These are phyloP conservation scores for Neonectria neomacrospora DNA, from an alignment of 2,329 filamentous ascomycete species.

Conservation along the genomic window DNA sequence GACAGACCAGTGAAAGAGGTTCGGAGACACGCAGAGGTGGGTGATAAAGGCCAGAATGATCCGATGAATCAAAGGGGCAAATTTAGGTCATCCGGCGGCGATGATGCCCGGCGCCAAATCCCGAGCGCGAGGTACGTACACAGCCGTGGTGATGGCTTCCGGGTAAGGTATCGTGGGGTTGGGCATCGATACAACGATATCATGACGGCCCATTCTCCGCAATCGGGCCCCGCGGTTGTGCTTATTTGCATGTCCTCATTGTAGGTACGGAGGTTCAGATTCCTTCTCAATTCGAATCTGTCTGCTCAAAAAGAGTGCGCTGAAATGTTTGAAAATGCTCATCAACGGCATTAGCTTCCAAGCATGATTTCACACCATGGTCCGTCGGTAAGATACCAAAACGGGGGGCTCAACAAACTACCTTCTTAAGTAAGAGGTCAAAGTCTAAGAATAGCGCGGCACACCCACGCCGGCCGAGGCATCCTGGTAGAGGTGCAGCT, in stretches of 20 bases:
- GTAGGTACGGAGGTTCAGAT: background rate
- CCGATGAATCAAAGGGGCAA: slow-evolving; percentile 15
- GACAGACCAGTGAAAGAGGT: background rate
- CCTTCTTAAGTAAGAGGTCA: background rate
- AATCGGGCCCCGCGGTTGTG: slow-evolving; percentile 9
- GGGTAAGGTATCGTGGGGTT: background rate
- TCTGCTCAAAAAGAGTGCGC: background rate
- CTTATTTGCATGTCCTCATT: slow-evolving; percentile 19
- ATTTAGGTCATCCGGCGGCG: slow-evolving; percentile 1
- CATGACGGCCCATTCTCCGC: background rate
- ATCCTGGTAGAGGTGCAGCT: background rate
- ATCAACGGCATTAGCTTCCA: too few relatives aligned
- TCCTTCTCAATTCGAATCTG: background rate
- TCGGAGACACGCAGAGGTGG: background rate
- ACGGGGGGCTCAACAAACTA: background rate
- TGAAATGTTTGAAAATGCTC: background rate
- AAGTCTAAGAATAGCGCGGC: background rate
- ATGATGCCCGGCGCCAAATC: slow-evolving; percentile 1
- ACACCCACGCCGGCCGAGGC: background rate
- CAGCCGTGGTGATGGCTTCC: slow-evolving; percentile 2
- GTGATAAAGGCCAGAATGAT: slow-evolving; percentile 4
- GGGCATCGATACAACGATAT: slow-evolving; percentile 6
- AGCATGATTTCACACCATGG: background rate
- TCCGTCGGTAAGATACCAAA: background rate
- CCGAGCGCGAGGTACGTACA: slow-evolving; percentile 6